Conservation (phyloP, 2,329 filamentous ascomycete genomes). For the Fonsecaea monophora region DNA sequence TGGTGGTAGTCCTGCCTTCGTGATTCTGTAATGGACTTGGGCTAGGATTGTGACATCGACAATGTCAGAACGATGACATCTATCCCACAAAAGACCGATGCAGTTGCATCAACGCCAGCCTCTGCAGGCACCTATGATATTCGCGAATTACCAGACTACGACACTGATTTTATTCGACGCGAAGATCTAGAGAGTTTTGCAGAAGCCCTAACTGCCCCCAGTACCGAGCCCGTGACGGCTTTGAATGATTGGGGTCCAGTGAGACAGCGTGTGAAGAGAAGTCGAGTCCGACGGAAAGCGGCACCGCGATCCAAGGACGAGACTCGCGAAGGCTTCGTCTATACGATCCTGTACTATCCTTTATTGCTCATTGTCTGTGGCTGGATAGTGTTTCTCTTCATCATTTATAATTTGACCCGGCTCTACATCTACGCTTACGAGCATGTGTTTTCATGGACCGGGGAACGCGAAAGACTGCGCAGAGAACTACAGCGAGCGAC, state of each 20-base stretch:
- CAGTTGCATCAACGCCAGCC: neutral
- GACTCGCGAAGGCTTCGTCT: slow-evolving; percentile 91
- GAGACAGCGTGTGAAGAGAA: slow-evolving; percentile 69
- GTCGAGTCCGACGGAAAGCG: slow-evolving; percentile 52
- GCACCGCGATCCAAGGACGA: slow-evolving; percentile 76
- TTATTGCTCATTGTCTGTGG: slow-evolving; percentile 78
- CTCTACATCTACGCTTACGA: slow-evolving; percentile 94
- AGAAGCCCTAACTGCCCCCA: slow-evolving; percentile 80
- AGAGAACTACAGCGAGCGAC: slow-evolving; percentile 72
- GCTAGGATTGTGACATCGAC: neutral
- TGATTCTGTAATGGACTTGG: neutral
- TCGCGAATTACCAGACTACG: slow-evolving; percentile 72
- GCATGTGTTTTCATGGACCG: slow-evolving; percentile 87
- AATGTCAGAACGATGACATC: slow-evolving; percentile 20
- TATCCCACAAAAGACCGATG: slow-evolving; percentile 12
- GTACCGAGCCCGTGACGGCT: slow-evolving; percentile 78
- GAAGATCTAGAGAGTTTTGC: slow-evolving; percentile 80
- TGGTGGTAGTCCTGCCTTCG: neutral
- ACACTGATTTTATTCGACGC: slow-evolving; percentile 76
- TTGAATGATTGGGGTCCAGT: slow-evolving; percentile 96
- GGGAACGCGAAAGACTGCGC: slow-evolving; percentile 74
- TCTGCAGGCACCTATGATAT: slow-evolving; percentile 31
- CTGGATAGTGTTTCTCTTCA: slow-evolving; percentile 77
- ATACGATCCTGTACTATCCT: slow-evolving; percentile 89
- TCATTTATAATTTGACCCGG: slow-evolving; percentile 79